Base-by-base conservation (phyloP, 139 green algal species). In the Ulvella scutata region DNA sequence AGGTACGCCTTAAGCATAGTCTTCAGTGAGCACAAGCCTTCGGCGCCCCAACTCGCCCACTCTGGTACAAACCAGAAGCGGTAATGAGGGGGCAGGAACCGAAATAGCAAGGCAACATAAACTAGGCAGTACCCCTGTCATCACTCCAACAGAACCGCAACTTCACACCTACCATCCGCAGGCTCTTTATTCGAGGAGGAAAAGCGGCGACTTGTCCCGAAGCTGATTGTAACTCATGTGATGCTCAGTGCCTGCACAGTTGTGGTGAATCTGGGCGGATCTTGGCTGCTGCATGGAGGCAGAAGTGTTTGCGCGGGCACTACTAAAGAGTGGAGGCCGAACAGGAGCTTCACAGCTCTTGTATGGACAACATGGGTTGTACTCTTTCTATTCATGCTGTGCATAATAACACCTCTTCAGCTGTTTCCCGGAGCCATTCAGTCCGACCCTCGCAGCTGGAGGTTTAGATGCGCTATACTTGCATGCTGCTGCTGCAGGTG, bases 401-500 rank as follows among this genome's bases (percentile, higher is more conserved):
- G 10, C 51, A 23, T 67, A 10, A 23, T 67, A 36, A 26, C 20
- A 67, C 51, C 51, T 10, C 51, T 67, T n/a, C 51, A 67, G 20
- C 51, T 67, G 51, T 9, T 67, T n/a, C 51, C 13, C 13, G 10
- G n/a, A n/a, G 13, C 51, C 13, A 26, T 36, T 9, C 10, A 26
- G n/a, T 67, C 51, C 51, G 33, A 26, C 51, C 51, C 51, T 6
- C 20, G 13, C 51, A 67, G 51, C 20, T 67, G 51, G 51, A n/a
- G 51, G n/a, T 67, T 67, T 1, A n/a, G 51, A n/a, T 67, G 51
- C 51, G 33, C 33, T n/a, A 26, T 67, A 6, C 51, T 67, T 26
- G 51, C 51, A 67, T 67, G 51, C 51, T 67, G 51, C 51, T 67
- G 51, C 51, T 67, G 51, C 51, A 67, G 20, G 17, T 67, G n/a